A percentile compares a stretch with the other conserved stretches of the same genome.
Conservation (phyloP, 2,329 filamentous ascomycete genomes). For the Raffaelea arxii region DNA sequence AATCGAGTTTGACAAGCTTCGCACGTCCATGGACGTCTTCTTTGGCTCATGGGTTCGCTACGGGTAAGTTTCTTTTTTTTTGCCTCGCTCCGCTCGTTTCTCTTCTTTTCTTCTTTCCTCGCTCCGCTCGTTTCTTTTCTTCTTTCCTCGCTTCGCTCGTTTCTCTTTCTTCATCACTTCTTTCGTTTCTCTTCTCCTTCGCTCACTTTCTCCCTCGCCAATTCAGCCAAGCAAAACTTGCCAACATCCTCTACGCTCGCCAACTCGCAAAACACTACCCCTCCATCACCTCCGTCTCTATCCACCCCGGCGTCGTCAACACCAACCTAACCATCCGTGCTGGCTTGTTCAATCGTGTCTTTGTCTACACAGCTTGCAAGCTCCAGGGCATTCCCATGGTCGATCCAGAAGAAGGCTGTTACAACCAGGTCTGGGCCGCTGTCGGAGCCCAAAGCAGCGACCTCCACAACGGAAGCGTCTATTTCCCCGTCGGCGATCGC, state of each 20-base stretch:
- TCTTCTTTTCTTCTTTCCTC: no score
- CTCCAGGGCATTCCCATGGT: constrained; percentile 10
- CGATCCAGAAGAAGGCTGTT: constrained; percentile 24
- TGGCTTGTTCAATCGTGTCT: constrained; percentile 5
- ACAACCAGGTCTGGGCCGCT: constrained; percentile 31
- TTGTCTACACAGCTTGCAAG: constrained; percentile 12
- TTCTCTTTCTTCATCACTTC: no score
- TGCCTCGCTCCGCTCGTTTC: no score
- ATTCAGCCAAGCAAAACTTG: constrained; percentile 24
- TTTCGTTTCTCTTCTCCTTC: no score
- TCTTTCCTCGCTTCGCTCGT: no score
- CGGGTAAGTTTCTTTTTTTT: constrained; percentile 12
- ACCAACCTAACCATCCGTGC: constrained; percentile 17
- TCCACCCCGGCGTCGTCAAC: constrained; percentile 19
- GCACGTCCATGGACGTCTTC: constrained; percentile 13
- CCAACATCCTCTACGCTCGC: constrained; percentile 18
- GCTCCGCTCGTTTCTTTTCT: no score
- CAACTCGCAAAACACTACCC: constrained; percentile 18
- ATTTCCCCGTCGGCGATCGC: constrained; percentile 24
- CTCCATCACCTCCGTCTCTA: constrained; percentile 14
- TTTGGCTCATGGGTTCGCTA: constrained; percentile 16
- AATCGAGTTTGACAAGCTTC: constrained; percentile 16
- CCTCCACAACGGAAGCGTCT: constrained; percentile 24
- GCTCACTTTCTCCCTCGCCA: no score
- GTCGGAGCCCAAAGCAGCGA: constrained; percentile 16